Percentiles rank a stretch among this genome's conserved stretches.
phyloP scores from a whole-genome alignment of 441 rosid species.

The Erodium chrysanthum region DNA sequence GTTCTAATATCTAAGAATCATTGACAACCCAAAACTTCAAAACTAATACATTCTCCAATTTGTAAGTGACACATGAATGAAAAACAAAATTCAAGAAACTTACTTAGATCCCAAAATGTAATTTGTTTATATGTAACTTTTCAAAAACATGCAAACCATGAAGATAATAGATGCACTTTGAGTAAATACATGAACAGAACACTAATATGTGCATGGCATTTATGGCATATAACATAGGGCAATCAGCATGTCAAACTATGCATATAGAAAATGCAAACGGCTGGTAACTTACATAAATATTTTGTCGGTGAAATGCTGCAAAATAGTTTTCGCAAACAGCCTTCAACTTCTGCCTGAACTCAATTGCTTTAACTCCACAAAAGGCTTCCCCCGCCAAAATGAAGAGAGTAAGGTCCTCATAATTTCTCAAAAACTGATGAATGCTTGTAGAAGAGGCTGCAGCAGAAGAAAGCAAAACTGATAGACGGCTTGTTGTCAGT shows the following conservation, averaged over 20 bases:
- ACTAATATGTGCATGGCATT: not conserved
- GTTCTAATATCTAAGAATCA: not conserved
- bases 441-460: conserved; percentile 77
- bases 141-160: not conserved
- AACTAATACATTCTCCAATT: not conserved
- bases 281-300: conserved; percentile 54
- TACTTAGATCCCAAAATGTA: not conserved
- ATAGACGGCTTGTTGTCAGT: conserved; percentile 82
- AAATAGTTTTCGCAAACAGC: conserved; percentile 78
- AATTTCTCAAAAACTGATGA: conserved; percentile 86
- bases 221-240: not conserved
- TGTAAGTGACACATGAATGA: not conserved
- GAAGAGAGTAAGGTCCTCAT: conserved; percentile 77
- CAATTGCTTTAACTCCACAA: conserved; percentile 85
- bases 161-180: not conserved
- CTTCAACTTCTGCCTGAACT: conserved; percentile 89
- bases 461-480: conserved; percentile 85
- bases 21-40: not conserved
- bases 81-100: conserved; percentile 1
- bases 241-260: not conserved
- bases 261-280: not conserved
- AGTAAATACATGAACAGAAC: not conserved
- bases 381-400: conserved; percentile 96
- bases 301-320: conserved; percentile 80
- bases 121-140: not conserved